Base-by-base conservation (phyloP, 1,139 yeast species). In the Zhuliangozyma parablackwelliae region DNA sequence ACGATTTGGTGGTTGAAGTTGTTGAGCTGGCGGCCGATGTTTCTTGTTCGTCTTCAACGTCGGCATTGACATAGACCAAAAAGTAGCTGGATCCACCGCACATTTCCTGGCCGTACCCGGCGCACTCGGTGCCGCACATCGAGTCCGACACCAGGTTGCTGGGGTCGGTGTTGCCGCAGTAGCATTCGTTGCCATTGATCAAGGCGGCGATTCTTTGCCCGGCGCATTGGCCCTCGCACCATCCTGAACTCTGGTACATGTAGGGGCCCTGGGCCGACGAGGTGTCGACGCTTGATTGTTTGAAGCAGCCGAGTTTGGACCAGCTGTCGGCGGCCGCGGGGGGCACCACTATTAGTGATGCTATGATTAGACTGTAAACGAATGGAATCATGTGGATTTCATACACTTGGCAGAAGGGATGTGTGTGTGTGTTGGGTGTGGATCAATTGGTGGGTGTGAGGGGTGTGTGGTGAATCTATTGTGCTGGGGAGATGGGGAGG, bases 81-180 rank as follows among this genome's bases (percentile, higher is more conserved):
- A 72, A 70, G 46, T 71, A 74, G 21, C 57, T 58, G 30, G 48
- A 32, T 21, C 29, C 21, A 48, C 92, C 92, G 59, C 92, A 83
- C 20, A 56, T 66, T 42, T 78, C 82, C 7, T 48, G 41, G 2
- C 72, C 71, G 56, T 74, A 82, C 6, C 89, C 90, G 32, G 59
- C 55, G 58, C 92, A 83, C 2, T 55, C 40, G 3, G 54, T 50
- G 36, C 68, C 49, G 61, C 92, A 83, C 34, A 69, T 58, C 26
- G 65, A 54, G 26, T 45, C 48, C 40, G 46, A 56, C 2, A 61
- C 66, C 38, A 60, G 52, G 29, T 57, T 59, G 10, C 56, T 48
- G 10, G 80, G 78, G 13, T 58, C 56, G 0, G 63, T 45, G 44
- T 69, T 58, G 26, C 86, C 88, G 58, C 90, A 82, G 51, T 72